phyloP scores from a whole-genome alignment of 345 rosid species.

The Boechera stricta region DNA sequence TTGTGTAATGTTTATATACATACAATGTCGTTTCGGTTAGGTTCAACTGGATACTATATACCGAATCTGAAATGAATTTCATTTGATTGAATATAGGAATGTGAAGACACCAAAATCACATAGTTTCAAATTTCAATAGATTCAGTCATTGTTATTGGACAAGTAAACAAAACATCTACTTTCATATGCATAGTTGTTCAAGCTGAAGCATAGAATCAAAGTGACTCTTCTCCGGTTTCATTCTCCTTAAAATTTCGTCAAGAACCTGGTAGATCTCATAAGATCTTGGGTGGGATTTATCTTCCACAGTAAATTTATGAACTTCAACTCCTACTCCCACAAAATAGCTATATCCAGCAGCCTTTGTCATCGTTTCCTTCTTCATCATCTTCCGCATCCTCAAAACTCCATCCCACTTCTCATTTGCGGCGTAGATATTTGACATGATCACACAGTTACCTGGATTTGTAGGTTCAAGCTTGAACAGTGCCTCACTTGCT shows the following conservation, averaged over 20 bases:
- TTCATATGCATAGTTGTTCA: constrained; percentile 41
- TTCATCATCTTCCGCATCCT: constrained; percentile 77
- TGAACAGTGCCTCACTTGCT: constrained; percentile 64
- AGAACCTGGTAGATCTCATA: constrained; percentile 58
- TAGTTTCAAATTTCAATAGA: constrained; percentile 1
- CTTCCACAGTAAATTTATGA: constrained; percentile 74
- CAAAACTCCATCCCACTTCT: constrained; percentile 71
- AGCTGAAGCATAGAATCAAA: constrained; percentile 45
- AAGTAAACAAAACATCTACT: constrained; percentile 25
- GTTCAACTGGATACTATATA: constrained; percentile 7
- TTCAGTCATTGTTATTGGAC: background rate
- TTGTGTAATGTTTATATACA: no score
- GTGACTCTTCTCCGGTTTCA: constrained; percentile 47
- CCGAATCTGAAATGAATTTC: background rate
- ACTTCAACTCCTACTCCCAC: constrained; percentile 64
- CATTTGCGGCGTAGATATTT: constrained; percentile 64
- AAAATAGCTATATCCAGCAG: constrained; percentile 73
- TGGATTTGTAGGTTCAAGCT: constrained; percentile 80
- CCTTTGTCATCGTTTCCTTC: constrained; percentile 59
- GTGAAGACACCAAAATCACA: constrained; percentile 9
- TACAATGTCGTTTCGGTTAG: background rate
- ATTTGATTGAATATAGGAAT: background rate
- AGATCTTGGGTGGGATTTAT: constrained; percentile 61
- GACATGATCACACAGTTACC: constrained; percentile 80
- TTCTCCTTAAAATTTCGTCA: constrained; percentile 46